These are phyloP conservation scores for Bacidia gigantensis DNA, from an alignment of 495 filamentous ascomycete genomes.

Conservation along the genomic window DNA sequence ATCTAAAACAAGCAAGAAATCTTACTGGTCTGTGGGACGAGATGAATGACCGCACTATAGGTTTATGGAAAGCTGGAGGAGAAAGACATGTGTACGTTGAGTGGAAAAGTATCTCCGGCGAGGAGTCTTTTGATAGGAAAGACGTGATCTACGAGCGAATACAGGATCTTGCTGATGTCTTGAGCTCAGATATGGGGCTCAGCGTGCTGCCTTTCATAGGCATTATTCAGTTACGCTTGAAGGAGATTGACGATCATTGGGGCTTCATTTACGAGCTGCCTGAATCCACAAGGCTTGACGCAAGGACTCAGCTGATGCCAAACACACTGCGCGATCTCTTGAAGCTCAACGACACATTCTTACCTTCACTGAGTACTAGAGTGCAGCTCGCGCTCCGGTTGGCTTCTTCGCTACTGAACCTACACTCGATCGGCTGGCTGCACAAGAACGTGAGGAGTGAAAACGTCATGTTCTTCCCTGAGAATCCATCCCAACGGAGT, in stretches of 20 bases:
- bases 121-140: background rate
- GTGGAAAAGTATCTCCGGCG: background rate
- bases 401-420: background rate
- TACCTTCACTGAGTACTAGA: background rate
- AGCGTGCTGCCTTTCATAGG: background rate
- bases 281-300: background rate
- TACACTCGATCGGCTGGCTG: slow-evolving; percentile 1
- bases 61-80: background rate
- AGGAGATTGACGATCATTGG: background rate
- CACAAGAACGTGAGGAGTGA: background rate
- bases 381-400: background rate
- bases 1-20: background rate
- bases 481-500: slow-evolving; percentile 1
- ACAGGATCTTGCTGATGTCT: background rate
- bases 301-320: background rate
- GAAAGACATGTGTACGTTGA: background rate
- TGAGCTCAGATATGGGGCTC: background rate
- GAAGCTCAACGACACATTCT: background rate
- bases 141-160: background rate
- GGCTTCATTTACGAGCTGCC: background rate
- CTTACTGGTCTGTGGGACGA: background rate
- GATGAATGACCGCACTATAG: background rate
- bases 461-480: background rate
- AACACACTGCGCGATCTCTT: background rate
- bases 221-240: background rate